A percentile compares a stretch with the other conserved stretches of the same genome.
Conservation (phyloP, 2,329 filamentous ascomycete genomes). For the Stemphylium beticola region DNA sequence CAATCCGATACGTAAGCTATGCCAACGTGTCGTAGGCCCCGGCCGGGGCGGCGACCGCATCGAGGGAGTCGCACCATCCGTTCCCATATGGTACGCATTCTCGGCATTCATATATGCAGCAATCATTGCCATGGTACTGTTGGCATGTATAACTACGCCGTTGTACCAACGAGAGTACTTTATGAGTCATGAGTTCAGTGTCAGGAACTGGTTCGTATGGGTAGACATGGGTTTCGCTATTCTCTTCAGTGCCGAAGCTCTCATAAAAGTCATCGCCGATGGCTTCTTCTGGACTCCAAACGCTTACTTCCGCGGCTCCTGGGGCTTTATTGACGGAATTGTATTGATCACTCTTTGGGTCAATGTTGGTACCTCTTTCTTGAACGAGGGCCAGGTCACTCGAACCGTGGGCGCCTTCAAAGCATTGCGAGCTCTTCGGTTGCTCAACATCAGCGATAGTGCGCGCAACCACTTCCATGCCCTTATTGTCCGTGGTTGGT, state of each 20-base stretch:
- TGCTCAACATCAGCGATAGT: constrained; percentile 96
- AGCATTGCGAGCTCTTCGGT: constrained; percentile 84
- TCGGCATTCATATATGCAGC: constrained; percentile 92
- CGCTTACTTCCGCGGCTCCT: constrained; percentile 93
- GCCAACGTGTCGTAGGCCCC: constrained; percentile 88
- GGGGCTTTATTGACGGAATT: constrained; percentile 93
- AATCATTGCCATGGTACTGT: constrained; percentile 96
- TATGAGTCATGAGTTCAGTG: constrained; percentile 62
- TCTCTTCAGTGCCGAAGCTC: constrained; percentile 83
- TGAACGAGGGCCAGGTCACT: constrained; percentile 82
- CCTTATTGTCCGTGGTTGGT: constrained; percentile 89
- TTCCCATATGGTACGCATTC: constrained; percentile 88
- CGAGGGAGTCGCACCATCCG: constrained; percentile 88
- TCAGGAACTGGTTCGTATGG: constrained; percentile 92
- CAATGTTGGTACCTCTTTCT: constrained; percentile 83
- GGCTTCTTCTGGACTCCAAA: constrained; percentile 97
- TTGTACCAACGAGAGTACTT: constrained; percentile 93
- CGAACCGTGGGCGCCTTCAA: constrained; percentile 96
- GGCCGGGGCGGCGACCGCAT: constrained; percentile 85
- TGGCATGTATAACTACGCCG: constrained; percentile 93
- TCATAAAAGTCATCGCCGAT: constrained; percentile 93
- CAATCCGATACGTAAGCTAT: constrained; percentile 79
- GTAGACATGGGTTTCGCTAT: constrained; percentile 88
- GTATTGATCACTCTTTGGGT: constrained; percentile 95
- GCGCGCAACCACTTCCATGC: constrained; percentile 96